phyloP scores from a whole-genome alignment of 345 rosid genomes.

The Trapa incisa region DNA sequence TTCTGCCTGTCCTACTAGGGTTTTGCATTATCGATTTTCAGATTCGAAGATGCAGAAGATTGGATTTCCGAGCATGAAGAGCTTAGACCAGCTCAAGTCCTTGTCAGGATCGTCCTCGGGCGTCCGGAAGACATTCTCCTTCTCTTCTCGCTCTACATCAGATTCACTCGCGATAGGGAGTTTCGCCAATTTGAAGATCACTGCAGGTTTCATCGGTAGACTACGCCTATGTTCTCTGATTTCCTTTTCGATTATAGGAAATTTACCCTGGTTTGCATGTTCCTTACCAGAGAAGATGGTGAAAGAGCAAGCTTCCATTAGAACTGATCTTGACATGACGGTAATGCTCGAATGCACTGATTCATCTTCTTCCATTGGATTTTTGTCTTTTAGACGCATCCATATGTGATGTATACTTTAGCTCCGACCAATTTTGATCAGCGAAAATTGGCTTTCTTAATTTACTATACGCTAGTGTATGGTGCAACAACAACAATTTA shows the following conservation, averaged over 20 bases:
- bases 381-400: too few species aligned
- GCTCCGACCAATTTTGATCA: too few species aligned
- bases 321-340: conserved; percentile 79
- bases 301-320: conserved; percentile 81
- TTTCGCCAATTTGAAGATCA: conserved; percentile 65
- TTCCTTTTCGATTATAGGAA: background rate
- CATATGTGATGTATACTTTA: too few species aligned
- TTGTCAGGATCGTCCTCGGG: conserved; percentile 27
- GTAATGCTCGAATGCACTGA: conserved; percentile 17
- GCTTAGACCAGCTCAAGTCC: conserved; percentile 49
- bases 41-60: conserved; percentile 49
- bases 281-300: conserved; percentile 61
- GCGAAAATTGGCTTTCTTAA: too few species aligned
- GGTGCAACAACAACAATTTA: too few species aligned
- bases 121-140: conserved; percentile 38
- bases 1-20: too few species aligned
- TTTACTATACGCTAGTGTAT: too few species aligned
- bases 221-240: background rate
- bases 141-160: conserved; percentile 37
- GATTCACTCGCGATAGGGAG: conserved; percentile 48
- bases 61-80: conserved; percentile 57
- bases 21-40: background rate
- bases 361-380: too few species aligned
- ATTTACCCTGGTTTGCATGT: conserved; percentile 14
- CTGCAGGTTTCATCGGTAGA: conserved; percentile 48